Conservation (phyloP, 371 early-diverging fungal species). For the Parasitella parasitica region DNA sequence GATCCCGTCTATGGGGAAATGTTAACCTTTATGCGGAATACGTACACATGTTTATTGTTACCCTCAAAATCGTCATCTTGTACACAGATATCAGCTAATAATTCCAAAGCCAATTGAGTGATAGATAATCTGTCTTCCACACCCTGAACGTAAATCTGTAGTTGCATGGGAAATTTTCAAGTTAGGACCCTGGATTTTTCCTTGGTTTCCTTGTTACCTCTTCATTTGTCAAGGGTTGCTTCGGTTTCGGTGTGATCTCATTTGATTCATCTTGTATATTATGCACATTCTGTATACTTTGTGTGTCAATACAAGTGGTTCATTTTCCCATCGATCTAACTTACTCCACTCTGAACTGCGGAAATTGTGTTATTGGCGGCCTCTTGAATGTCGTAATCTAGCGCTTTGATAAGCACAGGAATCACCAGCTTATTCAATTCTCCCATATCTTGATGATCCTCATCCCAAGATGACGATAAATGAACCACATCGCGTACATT, state of each 20-base stretch:
- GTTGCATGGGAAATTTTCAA: background rate
- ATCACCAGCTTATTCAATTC: constrained; percentile 52
- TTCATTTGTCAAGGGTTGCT: constrained; percentile 49
- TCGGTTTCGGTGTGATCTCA: constrained; percentile 48
- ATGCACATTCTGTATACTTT: constrained; percentile 30
- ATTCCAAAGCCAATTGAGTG: constrained; percentile 76
- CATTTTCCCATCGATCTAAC: background rate
- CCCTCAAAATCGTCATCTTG: constrained; percentile 55
- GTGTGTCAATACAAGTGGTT: background rate
- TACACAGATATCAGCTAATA: constrained; percentile 80
- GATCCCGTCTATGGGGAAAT: constrained; percentile 4
- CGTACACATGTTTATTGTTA: background rate
- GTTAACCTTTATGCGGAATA: background rate
- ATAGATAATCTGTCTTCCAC: constrained; percentile 63
- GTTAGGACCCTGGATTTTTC: background rate
- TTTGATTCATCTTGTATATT: constrained; percentile 33
- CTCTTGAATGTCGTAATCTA: constrained; percentile 62
- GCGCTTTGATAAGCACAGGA: constrained; percentile 54
- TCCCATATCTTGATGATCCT: constrained; percentile 30
- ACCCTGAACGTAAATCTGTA: constrained; percentile 37
- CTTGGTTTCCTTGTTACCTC: constrained; percentile 29
- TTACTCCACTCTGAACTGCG: constrained; percentile 51
- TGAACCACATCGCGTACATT: constrained; percentile 41
- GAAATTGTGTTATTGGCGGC: constrained; percentile 53
- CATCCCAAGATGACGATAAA: constrained; percentile 40